Evolutionary conservation across 2,329 filamentous ascomycete species (phyloP), one percentile per base, ranked within the genome.

Genomic region (Venturia effusa): DNA sequence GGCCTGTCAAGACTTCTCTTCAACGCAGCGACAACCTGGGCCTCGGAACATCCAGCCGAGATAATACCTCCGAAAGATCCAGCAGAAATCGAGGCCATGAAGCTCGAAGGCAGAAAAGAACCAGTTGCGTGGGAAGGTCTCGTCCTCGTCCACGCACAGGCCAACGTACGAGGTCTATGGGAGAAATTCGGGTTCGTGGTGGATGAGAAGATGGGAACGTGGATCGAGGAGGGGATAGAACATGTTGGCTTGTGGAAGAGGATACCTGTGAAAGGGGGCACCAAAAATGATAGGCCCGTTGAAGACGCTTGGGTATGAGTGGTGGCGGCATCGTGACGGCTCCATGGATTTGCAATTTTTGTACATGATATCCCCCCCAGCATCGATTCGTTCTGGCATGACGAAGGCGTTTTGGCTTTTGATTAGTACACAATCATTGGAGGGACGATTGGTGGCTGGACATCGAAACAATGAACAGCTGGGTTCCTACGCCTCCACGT

Each of bases 161-260:
- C 82, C 64, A n/a, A 34, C 6, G 84, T 88, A 17, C 80, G 85
- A 67, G 76, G 75, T 34, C 78, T 87, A 68, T 97, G 92, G 85
- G 76, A 78, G 70, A 83, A 80, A 70, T 83, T 87, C 74, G 92
- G 91, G 0, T 97, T 96, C 73, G 76, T 79, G 66, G 78, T 83
- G 11, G 92, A 97, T 74, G 81, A 88, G 70, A 79, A 76, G 11
- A 84, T 93, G 83, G 89, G 90, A 0, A 80, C 74, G 39, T 97
- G 92, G 91, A 80, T 81, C 66, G 92, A 97, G 74, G 91, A 94
- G 71, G 90, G 88, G 4, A 93, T 96, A 63, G 80, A 83, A 67
- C 91, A 96, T 78, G 81, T 95, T 22, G 92, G 89, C 7, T 11
- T 57, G 6, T 57, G 51, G 51, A 57, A 57, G 30, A 32, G 51